A percentile compares a stretch with the other conserved stretches of the same genome.
Evolutionary conservation across 345 rosid species (phyloP).

Genomic region (Populus deltoides): DNA sequence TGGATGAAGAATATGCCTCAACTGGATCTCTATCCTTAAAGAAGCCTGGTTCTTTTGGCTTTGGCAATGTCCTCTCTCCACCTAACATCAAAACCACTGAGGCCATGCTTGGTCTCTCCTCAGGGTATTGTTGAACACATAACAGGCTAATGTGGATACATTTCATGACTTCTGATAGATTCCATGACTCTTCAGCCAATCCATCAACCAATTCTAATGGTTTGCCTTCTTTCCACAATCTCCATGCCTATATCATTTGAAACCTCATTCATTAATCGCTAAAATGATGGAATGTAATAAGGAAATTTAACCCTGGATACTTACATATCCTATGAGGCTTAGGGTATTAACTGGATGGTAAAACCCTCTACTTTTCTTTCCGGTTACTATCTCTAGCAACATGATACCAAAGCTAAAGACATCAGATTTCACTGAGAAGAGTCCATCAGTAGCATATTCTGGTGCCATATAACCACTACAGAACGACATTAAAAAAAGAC

Average conservation of each 20-base stretch:
- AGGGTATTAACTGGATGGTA: background rate
- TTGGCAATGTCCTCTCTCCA: conserved; percentile 4
- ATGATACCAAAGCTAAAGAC: conserved; percentile 15
- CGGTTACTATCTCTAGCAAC: conserved; percentile 7
- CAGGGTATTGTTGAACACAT: conserved; percentile 3
- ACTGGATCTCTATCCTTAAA: background rate
- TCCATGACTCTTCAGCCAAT: background rate
- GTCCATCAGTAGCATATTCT: conserved; percentile 13
- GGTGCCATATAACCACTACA: conserved; percentile 23
- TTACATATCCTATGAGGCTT: conserved; percentile 3
- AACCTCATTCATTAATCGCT: background rate
- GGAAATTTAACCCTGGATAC: background rate
- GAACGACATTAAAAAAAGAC: background rate
- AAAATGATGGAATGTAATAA: background rate
- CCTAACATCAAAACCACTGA: conserved; percentile 13
- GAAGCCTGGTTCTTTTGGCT: conserved; percentile 12
- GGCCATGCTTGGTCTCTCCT: conserved; percentile 16
- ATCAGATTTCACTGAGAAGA: conserved; percentile 17
- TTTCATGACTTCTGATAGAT: background rate
- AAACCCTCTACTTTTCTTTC: conserved; percentile 9
- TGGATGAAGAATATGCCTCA: background rate
- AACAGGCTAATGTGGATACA: conserved; percentile 10
- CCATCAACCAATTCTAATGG: background rate
- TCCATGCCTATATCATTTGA: conserved; percentile 1
- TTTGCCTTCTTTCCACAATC: conserved; percentile 16